phyloP scores from a whole-genome alignment of 129 eudicot species.

The Centrapalus pauciflorus region DNA sequence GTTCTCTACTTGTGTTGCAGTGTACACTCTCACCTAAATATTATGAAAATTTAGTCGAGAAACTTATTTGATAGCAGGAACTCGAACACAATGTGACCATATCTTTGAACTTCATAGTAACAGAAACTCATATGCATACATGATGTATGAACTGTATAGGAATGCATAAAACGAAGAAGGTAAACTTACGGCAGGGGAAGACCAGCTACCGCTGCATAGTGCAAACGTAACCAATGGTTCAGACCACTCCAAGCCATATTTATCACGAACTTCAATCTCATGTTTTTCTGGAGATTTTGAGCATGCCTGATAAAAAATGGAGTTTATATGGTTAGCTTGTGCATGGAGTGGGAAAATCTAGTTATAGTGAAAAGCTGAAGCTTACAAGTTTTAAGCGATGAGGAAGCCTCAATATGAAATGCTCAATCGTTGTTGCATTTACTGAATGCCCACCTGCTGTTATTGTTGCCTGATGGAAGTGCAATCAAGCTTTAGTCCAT shows the following conservation, averaged over 20 bases:
- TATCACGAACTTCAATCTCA: slow-evolving; percentile 46
- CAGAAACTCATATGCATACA: too few species aligned
- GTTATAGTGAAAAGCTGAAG: neutral
- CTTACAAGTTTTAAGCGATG: slow-evolving; percentile 69
- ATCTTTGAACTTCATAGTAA: neutral
- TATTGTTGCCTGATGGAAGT: slow-evolving; percentile 71
- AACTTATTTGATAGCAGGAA: neutral
- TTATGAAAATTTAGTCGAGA: neutral
- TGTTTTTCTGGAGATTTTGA: slow-evolving; percentile 42
- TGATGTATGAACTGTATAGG: too few species aligned
- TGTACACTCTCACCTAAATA: slow-evolving; percentile 72
- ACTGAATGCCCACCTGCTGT: slow-evolving; percentile 63
- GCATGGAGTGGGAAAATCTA: neutral
- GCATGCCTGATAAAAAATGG: slow-evolving; percentile 32
- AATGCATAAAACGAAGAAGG: too few species aligned
- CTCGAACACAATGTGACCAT: neutral
- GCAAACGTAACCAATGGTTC: slow-evolving; percentile 94
- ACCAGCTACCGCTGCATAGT: slow-evolving; percentile 92
- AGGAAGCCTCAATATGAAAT: slow-evolving; percentile 76
- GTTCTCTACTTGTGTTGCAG: slow-evolving; percentile 59
- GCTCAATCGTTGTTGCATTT: slow-evolving; percentile 79
- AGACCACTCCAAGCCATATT: slow-evolving; percentile 81
- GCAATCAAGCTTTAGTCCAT: neutral
- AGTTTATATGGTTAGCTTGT: neutral
- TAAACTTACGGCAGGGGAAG: too few species aligned